Evolutionary conservation across 441 rosid species (phyloP).

Genomic region (California macrophylla): DNA sequence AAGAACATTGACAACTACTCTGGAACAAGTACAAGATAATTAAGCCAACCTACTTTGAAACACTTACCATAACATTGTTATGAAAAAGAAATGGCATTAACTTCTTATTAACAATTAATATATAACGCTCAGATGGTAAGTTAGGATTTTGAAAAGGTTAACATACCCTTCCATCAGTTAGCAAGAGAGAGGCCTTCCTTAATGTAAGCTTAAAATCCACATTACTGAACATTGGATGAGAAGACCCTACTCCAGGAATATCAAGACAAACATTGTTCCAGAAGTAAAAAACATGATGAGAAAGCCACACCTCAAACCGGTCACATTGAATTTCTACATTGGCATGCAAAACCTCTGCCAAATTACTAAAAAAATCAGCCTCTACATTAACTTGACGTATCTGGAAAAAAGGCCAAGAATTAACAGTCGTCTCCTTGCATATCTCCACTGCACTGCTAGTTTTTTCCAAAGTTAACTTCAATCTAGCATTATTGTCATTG

Average conservation of each 20-base stretch:
- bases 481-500: constrained; percentile 34
- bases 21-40: background rate
- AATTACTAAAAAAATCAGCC: constrained; percentile 35
- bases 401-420: constrained; percentile 60
- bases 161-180: constrained; percentile 89
- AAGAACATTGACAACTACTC: background rate
- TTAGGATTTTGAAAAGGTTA: background rate
- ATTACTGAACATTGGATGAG: constrained; percentile 37
- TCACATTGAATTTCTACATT: constrained; percentile 44
- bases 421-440: constrained; percentile 30
- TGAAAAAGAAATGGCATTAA: background rate
- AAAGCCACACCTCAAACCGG: constrained; percentile 50
- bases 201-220: constrained; percentile 41
- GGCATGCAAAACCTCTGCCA: constrained; percentile 26
- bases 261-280: constrained; percentile 48
- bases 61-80: background rate
- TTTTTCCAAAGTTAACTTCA: constrained; percentile 48
- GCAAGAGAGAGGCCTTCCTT: constrained; percentile 55
- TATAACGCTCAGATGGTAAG: background rate
- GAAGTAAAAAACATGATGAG: constrained; percentile 63
- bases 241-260: constrained; percentile 42
- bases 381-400: constrained; percentile 39
- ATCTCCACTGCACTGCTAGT: constrained; percentile 34
- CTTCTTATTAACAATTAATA: background rate
- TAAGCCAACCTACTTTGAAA: background rate